These are phyloP conservation scores for Septoria petroselini DNA, from an alignment of 2,329 filamentous ascomycete genomes.

Conservation along the genomic window DNA sequence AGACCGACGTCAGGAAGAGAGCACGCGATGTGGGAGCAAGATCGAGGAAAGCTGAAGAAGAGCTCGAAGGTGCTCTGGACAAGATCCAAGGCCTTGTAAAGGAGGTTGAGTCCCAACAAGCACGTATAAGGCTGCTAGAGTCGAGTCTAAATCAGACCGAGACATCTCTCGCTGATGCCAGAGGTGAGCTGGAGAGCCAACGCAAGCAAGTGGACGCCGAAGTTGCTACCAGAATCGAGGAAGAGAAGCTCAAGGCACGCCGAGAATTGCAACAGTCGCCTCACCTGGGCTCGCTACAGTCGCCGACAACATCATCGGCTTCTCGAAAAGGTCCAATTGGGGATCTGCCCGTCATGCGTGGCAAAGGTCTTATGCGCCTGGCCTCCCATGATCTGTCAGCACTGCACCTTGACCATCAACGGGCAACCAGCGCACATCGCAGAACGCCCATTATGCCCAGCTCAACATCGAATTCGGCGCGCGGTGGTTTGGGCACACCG, in stretches of 20 bases:
- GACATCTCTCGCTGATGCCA: conserved; percentile 58
- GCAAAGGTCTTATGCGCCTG: conserved; percentile 31
- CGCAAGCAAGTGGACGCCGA: conserved; percentile 58
- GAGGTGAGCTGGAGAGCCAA: conserved; percentile 57
- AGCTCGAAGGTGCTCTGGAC: conserved; percentile 68
- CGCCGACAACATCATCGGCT: conserved; percentile 34
- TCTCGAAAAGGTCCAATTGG: conserved; percentile 42
- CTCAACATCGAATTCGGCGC: conserved; percentile 11
- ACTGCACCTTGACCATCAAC: conserved; percentile 26
- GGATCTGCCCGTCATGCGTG: conserved; percentile 22
- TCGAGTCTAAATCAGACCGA: conserved; percentile 63
- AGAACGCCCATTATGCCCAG: conserved; percentile 32
- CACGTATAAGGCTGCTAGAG: conserved; percentile 60
- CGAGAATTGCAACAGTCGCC: conserved; percentile 37
- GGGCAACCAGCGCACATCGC: conserved; percentile 34
- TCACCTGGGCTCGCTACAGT: conserved; percentile 39
- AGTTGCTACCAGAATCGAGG: conserved; percentile 58
- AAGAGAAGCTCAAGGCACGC: conserved; percentile 62
- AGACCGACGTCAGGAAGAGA: conserved; percentile 85
- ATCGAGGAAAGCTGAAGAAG: conserved; percentile 70
- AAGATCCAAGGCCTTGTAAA: conserved; percentile 63
- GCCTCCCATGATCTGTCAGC: conserved; percentile 31
- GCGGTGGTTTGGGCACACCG: conserved; percentile 18
- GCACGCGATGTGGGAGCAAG: conserved; percentile 76
- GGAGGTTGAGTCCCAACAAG: conserved; percentile 60